A percentile compares a stretch with the other conserved stretches of the same genome.
Conservation (phyloP, 2,329 filamentous ascomycete species). For the Anisogramma anomala region DNA sequence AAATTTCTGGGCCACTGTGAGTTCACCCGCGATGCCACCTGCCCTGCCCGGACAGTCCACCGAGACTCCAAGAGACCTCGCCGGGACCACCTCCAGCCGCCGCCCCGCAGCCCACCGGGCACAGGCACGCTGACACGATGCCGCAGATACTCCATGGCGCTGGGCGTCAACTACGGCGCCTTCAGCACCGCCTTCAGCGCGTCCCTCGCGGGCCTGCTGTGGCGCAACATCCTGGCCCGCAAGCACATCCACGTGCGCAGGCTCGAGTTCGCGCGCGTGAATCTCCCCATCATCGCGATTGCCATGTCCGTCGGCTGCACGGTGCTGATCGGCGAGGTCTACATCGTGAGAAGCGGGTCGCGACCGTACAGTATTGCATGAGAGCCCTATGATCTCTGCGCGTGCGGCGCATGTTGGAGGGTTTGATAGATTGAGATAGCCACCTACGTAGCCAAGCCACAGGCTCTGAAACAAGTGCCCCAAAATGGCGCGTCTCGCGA, state of each 20-base stretch:
- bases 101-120: neutral
- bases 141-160: slow-evolving; percentile 51
- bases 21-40: neutral
- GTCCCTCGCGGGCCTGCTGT: slow-evolving; percentile 58
- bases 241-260: slow-evolving; percentile 56
- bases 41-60: no score
- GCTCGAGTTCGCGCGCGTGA: slow-evolving; percentile 56
- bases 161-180: slow-evolving; percentile 64
- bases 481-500: no score
- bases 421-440: no score
- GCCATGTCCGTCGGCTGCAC: slow-evolving; percentile 53
- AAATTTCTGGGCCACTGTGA: slow-evolving; percentile 59
- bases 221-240: slow-evolving; percentile 56
- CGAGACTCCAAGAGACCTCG: no score
- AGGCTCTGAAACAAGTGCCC: no score
- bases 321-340: slow-evolving; percentile 52
- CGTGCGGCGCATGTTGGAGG: no score
- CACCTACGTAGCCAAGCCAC: no score
- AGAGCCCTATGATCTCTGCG: neutral
- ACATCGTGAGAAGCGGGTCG: slow-evolving; percentile 37
- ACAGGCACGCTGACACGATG: neutral
- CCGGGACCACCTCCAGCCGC: no score
- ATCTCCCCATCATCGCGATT: slow-evolving; percentile 59
- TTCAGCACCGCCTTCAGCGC: slow-evolving; percentile 64
- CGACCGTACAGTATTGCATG: slow-evolving; percentile 24